Percentiles rank a stretch among this genome's conserved stretches.
Conservation (phyloP, 768 basidiomycete species). For the Mycena galopus region DNA sequence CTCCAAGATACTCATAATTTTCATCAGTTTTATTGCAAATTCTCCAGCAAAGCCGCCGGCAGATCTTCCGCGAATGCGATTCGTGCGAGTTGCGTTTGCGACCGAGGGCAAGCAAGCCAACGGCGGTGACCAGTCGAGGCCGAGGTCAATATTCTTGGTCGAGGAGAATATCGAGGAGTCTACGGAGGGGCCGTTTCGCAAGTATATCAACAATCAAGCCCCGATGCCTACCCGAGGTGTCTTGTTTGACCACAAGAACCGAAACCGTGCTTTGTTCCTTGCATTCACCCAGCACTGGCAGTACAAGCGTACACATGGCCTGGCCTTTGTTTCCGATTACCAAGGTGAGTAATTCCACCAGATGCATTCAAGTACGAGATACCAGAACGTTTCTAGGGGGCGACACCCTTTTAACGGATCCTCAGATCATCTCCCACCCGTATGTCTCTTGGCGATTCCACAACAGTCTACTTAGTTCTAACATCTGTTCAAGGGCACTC, state of each 20-base stretch:
- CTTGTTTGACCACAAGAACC: background rate
- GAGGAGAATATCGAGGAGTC: background rate
- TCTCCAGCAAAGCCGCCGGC: background rate
- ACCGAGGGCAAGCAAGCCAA: background rate
- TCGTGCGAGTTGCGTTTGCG: background rate
- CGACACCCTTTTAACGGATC: constrained; percentile 1
- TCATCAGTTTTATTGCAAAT: background rate
- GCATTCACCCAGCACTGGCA: constrained; percentile 18
- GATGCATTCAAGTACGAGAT: background rate
- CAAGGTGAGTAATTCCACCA: no score
- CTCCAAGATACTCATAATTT: no score
- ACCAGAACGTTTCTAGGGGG: background rate
- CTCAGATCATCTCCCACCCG: constrained; percentile 4
- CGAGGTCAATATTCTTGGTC: background rate
- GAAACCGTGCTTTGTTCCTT: background rate
- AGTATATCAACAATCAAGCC: background rate
- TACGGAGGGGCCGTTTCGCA: background rate
- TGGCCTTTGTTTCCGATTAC: constrained; percentile 18
- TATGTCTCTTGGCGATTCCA: background rate
- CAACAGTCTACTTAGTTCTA: background rate
- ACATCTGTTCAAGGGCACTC: background rate
- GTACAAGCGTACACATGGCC: background rate
- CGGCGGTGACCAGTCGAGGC: background rate
- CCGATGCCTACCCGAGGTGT: background rate
- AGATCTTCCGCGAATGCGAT: background rate